Percentiles rank a stretch among this genome's conserved stretches.
Evolutionary conservation across 2,329 filamentous ascomycete genomes (phyloP).

Genomic region (Alternaria rosae): DNA sequence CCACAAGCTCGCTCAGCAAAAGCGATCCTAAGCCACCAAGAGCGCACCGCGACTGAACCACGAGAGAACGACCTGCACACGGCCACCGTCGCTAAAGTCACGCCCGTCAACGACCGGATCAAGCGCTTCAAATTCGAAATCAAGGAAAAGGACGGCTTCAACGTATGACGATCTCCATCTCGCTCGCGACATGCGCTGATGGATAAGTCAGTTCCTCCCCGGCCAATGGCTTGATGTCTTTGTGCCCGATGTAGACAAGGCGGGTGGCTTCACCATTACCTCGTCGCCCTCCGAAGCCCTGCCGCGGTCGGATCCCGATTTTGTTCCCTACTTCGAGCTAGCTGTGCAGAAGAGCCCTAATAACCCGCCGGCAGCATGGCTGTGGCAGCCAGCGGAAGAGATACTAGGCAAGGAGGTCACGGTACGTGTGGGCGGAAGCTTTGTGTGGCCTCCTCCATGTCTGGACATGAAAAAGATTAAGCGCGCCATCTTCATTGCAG

Average conservation of each 20-base stretch:
- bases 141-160: constrained; percentile 57
- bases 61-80: constrained; percentile 70
- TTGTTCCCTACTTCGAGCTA: constrained; percentile 71
- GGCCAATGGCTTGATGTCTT: constrained; percentile 91
- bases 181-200: constrained; percentile 39
- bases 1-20: constrained; percentile 41
- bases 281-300: constrained; percentile 69
- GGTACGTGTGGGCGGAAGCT: constrained; percentile 81
- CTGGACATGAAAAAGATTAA: constrained; percentile 56
- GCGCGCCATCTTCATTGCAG: constrained; percentile 76
- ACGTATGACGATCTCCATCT: constrained; percentile 53
- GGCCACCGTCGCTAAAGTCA: constrained; percentile 68
- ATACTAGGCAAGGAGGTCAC: constrained; percentile 67
- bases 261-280: constrained; percentile 89
- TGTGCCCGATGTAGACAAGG: constrained; percentile 71
- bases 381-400: constrained; percentile 66
- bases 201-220: constrained; percentile 66
- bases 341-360: constrained; percentile 75
- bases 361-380: constrained; percentile 78
- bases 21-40: constrained; percentile 62
- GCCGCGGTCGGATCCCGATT: constrained; percentile 29
- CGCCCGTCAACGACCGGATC: constrained; percentile 70
- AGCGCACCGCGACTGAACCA: constrained; percentile 77
- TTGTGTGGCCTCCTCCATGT: constrained; percentile 74
- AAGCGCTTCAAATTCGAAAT: constrained; percentile 72